Percentiles rank a stretch among this genome's conserved stretches.
These are phyloP conservation scores for Paramecium primaurelia DNA, from an alignment of 73 alveolate genomes.

Conservation along the genomic window DNA sequence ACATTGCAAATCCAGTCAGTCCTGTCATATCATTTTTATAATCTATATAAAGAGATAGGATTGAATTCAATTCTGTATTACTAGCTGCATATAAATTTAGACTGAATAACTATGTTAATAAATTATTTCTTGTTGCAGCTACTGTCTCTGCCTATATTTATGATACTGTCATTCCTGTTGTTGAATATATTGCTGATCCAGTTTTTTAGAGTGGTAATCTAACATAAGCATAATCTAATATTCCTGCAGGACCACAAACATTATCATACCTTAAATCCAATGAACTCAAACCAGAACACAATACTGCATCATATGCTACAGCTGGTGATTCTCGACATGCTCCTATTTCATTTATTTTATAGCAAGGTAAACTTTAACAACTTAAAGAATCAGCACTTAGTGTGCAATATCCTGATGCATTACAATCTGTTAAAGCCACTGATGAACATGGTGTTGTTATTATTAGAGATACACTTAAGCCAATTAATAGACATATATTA, in stretches of 20 bases:
- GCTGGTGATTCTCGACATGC: background rate
- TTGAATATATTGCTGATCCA: background rate
- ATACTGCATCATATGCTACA: background rate
- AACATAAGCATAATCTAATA: conserved; percentile 5
- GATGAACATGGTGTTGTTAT: background rate
- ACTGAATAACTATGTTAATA: background rate
- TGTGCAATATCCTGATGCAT: conserved; percentile 4
- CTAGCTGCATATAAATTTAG: background rate
- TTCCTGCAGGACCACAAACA: background rate
- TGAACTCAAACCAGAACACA: background rate
- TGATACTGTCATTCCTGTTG: background rate
- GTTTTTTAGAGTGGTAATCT: background rate
- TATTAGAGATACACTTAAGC: background rate
- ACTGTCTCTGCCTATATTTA: background rate
- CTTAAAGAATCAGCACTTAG: background rate
- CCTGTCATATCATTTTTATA: background rate
- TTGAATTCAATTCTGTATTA: background rate
- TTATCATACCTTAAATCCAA: background rate
- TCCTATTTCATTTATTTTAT: conserved; percentile 12
- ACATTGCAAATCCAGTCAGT: background rate
- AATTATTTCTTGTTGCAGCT: background rate
- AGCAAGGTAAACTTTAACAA: background rate
- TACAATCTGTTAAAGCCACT: background rate
- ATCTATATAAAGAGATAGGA: background rate
- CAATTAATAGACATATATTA: background rate